Conservation (phyloP, 768 basidiomycete genomes). For the Lactifluus volemus region DNA sequence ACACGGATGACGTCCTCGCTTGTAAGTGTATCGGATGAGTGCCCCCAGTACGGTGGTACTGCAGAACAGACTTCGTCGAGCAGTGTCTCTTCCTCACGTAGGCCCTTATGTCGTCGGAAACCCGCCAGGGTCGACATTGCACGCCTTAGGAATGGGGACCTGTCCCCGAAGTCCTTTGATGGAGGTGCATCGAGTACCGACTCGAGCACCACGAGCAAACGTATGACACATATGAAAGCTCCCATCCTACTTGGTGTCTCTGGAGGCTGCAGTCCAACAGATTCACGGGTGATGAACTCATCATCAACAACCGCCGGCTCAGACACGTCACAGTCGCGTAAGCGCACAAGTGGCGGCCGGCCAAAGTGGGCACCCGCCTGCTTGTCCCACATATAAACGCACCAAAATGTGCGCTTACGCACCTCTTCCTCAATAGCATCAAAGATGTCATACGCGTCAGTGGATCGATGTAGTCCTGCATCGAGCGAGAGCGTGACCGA, state of each 20-base stretch:
- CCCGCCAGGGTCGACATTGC: slow-evolving; percentile 64
- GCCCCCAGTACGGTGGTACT: slow-evolving; percentile 71
- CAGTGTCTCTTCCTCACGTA: slow-evolving; percentile 72
- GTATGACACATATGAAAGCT: slow-evolving; percentile 69
- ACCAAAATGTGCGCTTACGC: slow-evolving; percentile 93
- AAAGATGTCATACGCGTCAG: slow-evolving; percentile 80
- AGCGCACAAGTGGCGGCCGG: slow-evolving; percentile 74
- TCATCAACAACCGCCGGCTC: slow-evolving; percentile 84
- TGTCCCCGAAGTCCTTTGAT: slow-evolving; percentile 47
- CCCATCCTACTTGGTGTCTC: slow-evolving; percentile 70
- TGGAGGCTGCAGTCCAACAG: slow-evolving; percentile 52
- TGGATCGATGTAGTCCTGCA: slow-evolving; percentile 80
- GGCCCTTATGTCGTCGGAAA: slow-evolving; percentile 48
- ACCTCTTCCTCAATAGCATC: slow-evolving; percentile 87
- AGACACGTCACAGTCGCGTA: slow-evolving; percentile 86
- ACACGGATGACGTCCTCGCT: slow-evolving; percentile 83
- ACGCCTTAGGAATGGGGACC: slow-evolving; percentile 68
- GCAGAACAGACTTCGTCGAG: slow-evolving; percentile 70
- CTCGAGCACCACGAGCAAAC: slow-evolving; percentile 84
- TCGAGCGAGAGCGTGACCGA: slow-evolving; percentile 83
- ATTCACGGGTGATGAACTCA: slow-evolving; percentile 76
- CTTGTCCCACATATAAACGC: slow-evolving; percentile 95
- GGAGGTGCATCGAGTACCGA: slow-evolving; percentile 79
- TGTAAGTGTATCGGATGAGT: slow-evolving; percentile 69
- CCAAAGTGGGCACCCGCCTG: slow-evolving; percentile 86